These are phyloP conservation scores for Paulownia fortunei DNA, from an alignment of 257 asterid genomes.

Conservation along the genomic window DNA sequence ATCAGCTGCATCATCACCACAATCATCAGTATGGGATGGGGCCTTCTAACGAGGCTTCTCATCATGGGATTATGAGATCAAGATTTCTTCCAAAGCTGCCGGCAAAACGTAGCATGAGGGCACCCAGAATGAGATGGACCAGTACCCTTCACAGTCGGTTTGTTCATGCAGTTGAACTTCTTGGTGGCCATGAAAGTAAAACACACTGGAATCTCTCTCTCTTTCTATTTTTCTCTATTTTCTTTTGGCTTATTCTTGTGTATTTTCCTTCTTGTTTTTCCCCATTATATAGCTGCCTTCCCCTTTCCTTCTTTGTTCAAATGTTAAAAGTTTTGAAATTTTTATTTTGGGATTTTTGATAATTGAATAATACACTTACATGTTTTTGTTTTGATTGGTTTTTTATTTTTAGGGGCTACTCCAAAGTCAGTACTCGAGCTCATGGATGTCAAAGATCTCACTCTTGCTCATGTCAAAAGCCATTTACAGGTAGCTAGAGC, in stretches of 20 bases:
- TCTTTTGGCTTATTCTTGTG: neutral
- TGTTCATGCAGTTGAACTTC: conserved; percentile 97
- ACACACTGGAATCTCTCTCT: neutral
- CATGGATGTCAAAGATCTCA: conserved; percentile 96
- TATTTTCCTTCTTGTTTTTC: neutral
- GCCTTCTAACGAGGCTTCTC: conserved; percentile 43
- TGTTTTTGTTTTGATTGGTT: no score
- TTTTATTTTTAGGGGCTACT: conserved; percentile 70
- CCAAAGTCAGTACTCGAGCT: conserved; percentile 95
- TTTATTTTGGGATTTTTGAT: neutral
- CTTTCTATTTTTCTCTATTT: neutral
- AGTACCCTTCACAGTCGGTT: conserved; percentile 89
- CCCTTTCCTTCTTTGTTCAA: neutral
- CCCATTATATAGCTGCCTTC: neutral
- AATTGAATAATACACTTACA: neutral
- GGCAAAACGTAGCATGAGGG: conserved; percentile 81
- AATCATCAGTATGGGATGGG: conserved; percentile 44
- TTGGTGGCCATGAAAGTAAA: conserved; percentile 97
- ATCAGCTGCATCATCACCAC: conserved; percentile 18
- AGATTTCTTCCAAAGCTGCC: conserved; percentile 70
- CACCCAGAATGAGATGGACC: conserved; percentile 97
- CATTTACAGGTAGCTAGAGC: conserved; percentile 74
- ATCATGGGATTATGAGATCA: conserved; percentile 74
- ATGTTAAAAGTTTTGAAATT: neutral
- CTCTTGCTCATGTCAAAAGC: conserved; percentile 89